phyloP scores from a whole-genome alignment of 176 grass and related monocot species.

The Areca catechu region DNA sequence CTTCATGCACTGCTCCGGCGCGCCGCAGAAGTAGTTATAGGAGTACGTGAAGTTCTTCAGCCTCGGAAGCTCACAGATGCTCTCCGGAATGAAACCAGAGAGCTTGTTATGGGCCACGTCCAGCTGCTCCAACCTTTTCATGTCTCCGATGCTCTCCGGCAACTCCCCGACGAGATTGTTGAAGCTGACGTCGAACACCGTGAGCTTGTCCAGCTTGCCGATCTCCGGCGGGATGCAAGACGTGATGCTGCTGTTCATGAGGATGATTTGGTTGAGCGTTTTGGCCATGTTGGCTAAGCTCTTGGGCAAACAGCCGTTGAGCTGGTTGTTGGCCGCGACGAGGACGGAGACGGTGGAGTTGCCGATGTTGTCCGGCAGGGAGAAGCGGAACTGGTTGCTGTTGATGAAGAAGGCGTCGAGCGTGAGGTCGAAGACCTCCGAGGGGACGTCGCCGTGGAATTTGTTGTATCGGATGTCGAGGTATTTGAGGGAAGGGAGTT shows the following conservation, averaged over 20 bases:
- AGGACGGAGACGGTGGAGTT: conserved; percentile 74
- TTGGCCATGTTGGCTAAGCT: conserved; percentile 31
- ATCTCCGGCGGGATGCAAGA: conserved; percentile 71
- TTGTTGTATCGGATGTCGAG: conserved; percentile 42
- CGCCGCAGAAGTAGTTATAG: conserved; percentile 75
- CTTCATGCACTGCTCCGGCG: conserved; percentile 32
- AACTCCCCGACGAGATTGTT: conserved; percentile 48
- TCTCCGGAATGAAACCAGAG: conserved; percentile 36
- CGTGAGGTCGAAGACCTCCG: conserved; percentile 48
- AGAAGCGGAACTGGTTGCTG: conserved; percentile 70
- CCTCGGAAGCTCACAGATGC: conserved; percentile 52
- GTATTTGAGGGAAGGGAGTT: conserved; percentile 1
- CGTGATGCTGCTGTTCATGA: conserved; percentile 42
- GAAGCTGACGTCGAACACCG: conserved; percentile 67
- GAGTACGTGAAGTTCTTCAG: conserved; percentile 80
- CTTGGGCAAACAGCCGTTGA: conserved; percentile 43
- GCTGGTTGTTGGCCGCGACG: conserved; percentile 46
- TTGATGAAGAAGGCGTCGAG: conserved; percentile 86
- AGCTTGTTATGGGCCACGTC: conserved; percentile 73
- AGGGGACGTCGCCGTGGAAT: conserved; percentile 44
- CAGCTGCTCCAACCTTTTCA: conserved; percentile 59
- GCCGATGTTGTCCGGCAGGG: conserved; percentile 44
- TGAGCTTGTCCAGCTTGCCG: conserved; percentile 28
- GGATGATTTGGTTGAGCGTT: conserved; percentile 63
- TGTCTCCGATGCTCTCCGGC: conserved; percentile 45